Conservation (phyloP, 805 yeast species). For the Cyberlindnera meyerae region DNA sequence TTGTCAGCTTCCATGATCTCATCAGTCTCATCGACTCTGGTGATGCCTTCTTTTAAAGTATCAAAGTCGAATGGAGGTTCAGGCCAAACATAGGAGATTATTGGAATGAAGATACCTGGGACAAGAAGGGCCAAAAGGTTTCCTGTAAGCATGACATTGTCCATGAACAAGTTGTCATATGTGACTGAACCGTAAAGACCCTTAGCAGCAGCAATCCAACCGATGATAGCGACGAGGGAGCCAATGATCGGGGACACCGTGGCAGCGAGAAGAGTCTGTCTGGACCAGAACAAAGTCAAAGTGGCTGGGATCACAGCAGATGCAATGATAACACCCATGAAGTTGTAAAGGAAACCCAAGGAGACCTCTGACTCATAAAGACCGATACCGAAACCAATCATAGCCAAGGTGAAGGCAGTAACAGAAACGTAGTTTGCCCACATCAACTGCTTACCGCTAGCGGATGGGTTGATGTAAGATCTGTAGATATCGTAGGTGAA, state of each 20-base stretch:
- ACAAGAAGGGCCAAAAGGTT: conserved; percentile 77
- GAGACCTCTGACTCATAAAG: conserved; percentile 75
- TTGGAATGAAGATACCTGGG: conserved; percentile 62
- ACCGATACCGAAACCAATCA: conserved; percentile 84
- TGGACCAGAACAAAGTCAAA: conserved; percentile 56
- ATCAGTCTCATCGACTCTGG: conserved; percentile 66
- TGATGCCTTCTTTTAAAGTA: conserved; percentile 46
- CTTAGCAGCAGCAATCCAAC: conserved; percentile 56
- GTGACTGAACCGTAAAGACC: conserved; percentile 38
- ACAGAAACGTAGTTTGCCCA: conserved; percentile 24
- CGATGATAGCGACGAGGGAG: conserved; percentile 63
- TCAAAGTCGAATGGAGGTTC: conserved; percentile 76
- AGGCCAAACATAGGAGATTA: conserved; percentile 62
- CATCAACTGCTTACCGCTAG: conserved; percentile 70
- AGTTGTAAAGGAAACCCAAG: conserved; percentile 81
- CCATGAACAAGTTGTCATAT: conserved; percentile 62
- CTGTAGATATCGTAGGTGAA: conserved; percentile 84
- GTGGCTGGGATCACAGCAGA: conserved; percentile 80
- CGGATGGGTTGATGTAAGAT: conserved; percentile 72
- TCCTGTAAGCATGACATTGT: conserved; percentile 86
- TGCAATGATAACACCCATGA: conserved; percentile 87
- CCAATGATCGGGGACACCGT: conserved; percentile 75
- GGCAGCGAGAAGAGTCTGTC: conserved; percentile 67
- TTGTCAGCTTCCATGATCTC: conserved; percentile 48
- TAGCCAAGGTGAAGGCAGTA: conserved; percentile 41